A percentile compares a stretch with the other conserved stretches of the same genome.
Conservation (phyloP, 202 grass and related monocot genomes). For the Eragrostis tef region DNA sequence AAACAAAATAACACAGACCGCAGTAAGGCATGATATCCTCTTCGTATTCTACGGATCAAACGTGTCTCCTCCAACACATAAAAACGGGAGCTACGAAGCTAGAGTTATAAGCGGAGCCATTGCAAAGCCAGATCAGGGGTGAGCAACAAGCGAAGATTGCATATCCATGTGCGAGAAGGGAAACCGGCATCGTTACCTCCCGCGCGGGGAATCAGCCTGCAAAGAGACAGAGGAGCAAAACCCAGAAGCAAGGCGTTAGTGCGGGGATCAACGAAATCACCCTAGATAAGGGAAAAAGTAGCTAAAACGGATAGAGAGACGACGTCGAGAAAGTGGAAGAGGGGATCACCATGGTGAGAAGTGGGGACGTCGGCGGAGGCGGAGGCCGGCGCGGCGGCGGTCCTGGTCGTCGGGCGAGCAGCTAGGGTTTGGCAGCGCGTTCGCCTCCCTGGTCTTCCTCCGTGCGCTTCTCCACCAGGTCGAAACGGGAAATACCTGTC, state of each 20-base stretch:
- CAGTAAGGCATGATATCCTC: no score
- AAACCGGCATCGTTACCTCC: constrained; percentile 48
- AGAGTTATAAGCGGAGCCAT: background rate
- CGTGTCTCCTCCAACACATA: background rate
- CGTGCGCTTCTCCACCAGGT: background rate
- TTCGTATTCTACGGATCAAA: background rate
- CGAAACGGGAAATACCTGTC: background rate
- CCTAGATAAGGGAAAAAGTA: background rate
- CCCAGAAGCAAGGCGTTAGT: constrained; percentile 26
- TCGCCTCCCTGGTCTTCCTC: background rate
- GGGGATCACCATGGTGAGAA: constrained; percentile 43
- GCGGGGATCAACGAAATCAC: constrained; percentile 29
- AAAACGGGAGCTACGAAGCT: background rate
- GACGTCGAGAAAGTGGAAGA: background rate
- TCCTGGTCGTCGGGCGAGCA: background rate
- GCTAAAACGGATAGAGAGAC: background rate
- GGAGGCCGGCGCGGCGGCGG: background rate
- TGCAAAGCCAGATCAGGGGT: background rate
- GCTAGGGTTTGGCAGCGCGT: constrained; percentile 53
- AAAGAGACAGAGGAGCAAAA: background rate
- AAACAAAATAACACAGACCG: background rate
- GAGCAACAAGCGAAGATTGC: background rate
- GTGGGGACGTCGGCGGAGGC: background rate
- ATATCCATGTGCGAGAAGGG: background rate
- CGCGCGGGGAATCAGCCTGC: constrained; percentile 69